Percentiles rank a stretch among this genome's conserved stretches.
phyloP scores from a whole-genome alignment of 805 yeast species.

The Saccharomycopsis malanga region DNA sequence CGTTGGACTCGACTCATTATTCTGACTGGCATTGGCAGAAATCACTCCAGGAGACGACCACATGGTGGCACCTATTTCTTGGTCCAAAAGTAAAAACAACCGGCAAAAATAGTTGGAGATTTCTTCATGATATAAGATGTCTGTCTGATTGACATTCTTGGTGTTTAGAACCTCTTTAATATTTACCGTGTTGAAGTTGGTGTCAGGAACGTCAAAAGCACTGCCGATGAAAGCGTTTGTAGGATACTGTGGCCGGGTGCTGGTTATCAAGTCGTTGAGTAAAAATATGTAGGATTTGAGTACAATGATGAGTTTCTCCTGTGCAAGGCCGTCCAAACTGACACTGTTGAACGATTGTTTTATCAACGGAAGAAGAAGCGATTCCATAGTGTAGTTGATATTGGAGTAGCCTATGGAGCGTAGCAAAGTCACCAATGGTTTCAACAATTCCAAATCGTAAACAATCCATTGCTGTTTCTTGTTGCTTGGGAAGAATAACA shows the following conservation, averaged over 20 bases:
- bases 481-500: constrained; percentile 43
- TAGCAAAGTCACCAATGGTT: constrained; percentile 65
- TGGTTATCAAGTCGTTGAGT: constrained; percentile 50
- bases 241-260: constrained; percentile 70
- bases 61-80: constrained; percentile 44
- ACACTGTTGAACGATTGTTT: constrained; percentile 48
- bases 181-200: constrained; percentile 14
- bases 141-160: constrained; percentile 17
- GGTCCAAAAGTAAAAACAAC: constrained; percentile 54
- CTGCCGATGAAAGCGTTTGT: constrained; percentile 37
- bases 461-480: constrained; percentile 72
- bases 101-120: constrained; percentile 51
- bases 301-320: constrained; percentile 66
- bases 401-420: constrained; percentile 75
- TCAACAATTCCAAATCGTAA: constrained; percentile 52
- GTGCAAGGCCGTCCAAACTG: constrained; percentile 51
- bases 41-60: constrained; percentile 21
- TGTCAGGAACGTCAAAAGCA: constrained; percentile 3
- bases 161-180: constrained; percentile 13
- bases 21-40: neutral
- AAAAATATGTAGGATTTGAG: constrained; percentile 67
- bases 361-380: constrained; percentile 64
- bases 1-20: neutral
- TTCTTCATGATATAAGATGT: constrained; percentile 51
- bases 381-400: constrained; percentile 72